Evolutionary conservation across 2,329 filamentous ascomycete species (phyloP), one percentile per base, ranked within the genome.

Genomic region (Penicillium sp.): DNA sequence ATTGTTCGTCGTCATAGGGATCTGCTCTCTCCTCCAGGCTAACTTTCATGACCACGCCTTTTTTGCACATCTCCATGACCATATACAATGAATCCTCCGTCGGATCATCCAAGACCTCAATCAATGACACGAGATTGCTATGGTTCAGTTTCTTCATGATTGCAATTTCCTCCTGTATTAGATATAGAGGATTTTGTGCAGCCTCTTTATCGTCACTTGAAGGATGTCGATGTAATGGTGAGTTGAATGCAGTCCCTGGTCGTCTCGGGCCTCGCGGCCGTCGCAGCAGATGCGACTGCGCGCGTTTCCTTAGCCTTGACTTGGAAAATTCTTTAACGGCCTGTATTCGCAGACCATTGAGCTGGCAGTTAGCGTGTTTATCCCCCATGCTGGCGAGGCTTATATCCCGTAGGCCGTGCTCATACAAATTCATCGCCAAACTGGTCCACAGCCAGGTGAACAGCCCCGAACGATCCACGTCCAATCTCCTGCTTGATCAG

Each of bases 91-190:
- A 95, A 69, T 99, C 93, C 65, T 96, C 90, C 40, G 92, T 86
- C 0, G 93, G 92, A 65, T 97, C 93, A 67, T 97, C 93, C 43
- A 99, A 76, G 3, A 99, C 93, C 71, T 99, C 93, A 57, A 95
- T 89, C 42, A 99, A 75, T 38, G 87, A 84, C 12, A 97, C 92
- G n/a, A 99, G 76, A 64, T 97, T 99, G 25, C 84, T 86, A 65
- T 99, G 93, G 64, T 96, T 85, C 39, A 97, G 79, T 73, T 97
- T 97, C 77, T 97, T 99, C 91, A 99, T 97, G 66, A 97, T 95
- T 50, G 93, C 93, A 62, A 97, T 93, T 71, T 99, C 93, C 69
- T 95, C 88, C 53, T 90, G 87, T 68, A 99, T 97, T 52, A 97
- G 76, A 63, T 88, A 88, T 11, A 97, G 76, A 0, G 92, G 82